Base-by-base conservation (phyloP, 2,329 filamentous ascomycete genomes). In the Fusarium miscanthi region DNA sequence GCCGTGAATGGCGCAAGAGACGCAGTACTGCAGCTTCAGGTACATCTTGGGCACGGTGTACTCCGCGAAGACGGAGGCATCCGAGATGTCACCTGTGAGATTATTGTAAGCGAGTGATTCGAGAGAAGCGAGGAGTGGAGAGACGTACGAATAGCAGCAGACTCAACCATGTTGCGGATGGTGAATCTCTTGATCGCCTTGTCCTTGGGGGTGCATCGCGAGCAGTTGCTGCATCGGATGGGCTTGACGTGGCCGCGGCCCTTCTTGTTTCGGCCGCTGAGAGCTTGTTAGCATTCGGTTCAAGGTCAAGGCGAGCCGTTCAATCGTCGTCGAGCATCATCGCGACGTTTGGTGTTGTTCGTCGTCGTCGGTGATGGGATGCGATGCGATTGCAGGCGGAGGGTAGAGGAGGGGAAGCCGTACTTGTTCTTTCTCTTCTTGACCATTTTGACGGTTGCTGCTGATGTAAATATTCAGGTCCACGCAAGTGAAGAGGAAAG, bases 131-230 rank as follows among this genome's bases (percentile, higher is more conserved):
- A 30, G 16, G 13, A 40, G 33, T 12, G 19, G 6, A 13, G 25
- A 8, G 17, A 94, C 95, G 83, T 95, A 98, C 97, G 96, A 86
- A 99, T 98, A 84, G 96, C 96, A 83, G 97, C 96, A 83, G 95
- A 98, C 89, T 99, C 96, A 80, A 99, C 96, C 96, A 99, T 99
- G 93, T 99, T 98, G 86, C 96, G 93, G 91, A 99, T 90, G 88
- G 96, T 99, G 91, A 99, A 99, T 88, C 96, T 92, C 94, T 99
- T 99, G 91, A 99, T 98, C 80, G 97, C 96, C 94, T 99, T 99
- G 84, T 99, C 96, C 93, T 99, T 99, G 86, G 95, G 95, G 72
- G 93, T 97, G 90, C 92, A 94, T 88, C 92, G 90, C 84, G 88
- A 89, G 88, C 88, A 90, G 88, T 90, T 90, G 85, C 85, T 88